These are phyloP conservation scores for Amyloporia xantha DNA, from an alignment of 768 basidiomycete species.

Conservation along the genomic window DNA sequence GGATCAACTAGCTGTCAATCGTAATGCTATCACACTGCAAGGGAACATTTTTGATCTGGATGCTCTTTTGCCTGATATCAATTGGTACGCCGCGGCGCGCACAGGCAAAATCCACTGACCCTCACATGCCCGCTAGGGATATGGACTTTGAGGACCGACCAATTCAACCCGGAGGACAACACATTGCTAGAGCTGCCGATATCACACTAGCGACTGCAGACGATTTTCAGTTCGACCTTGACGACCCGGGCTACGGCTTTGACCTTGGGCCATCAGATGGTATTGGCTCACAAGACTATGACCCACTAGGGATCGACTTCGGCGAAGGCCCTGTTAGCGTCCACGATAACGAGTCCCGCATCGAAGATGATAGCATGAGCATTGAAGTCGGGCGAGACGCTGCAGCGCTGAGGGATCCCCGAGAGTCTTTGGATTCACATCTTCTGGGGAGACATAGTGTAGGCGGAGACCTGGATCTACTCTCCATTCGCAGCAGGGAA, in stretches of 20 bases:
- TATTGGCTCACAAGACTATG: conserved; percentile 83
- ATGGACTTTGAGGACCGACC: conserved; percentile 70
- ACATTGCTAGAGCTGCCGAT: conserved; percentile 79
- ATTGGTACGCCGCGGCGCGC: conserved; percentile 48
- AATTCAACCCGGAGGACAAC: conserved; percentile 61
- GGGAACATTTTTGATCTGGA: conserved; percentile 74
- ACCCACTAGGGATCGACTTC: conserved; percentile 74
- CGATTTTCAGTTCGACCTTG: conserved; percentile 62
- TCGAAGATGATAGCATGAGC: conserved; percentile 51
- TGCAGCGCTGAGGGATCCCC: conserved; percentile 33
- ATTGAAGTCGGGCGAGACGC: conserved; percentile 78
- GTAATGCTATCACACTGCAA: conserved; percentile 84
- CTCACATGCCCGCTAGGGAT: conserved; percentile 46
- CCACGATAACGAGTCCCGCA: conserved; percentile 13
- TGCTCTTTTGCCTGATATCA: conserved; percentile 69
- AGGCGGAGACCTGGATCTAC: conserved; percentile 51
- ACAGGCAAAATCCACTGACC: neutral
- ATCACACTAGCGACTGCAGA: conserved; percentile 80
- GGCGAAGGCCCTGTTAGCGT: conserved; percentile 47
- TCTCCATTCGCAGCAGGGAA: conserved; percentile 61
- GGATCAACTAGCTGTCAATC: conserved; percentile 82
- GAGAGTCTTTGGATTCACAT: conserved; percentile 57
- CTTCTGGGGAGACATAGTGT: conserved; percentile 41
- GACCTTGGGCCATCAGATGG: conserved; percentile 76
- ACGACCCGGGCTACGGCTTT: conserved; percentile 55